Evolutionary conservation across 345 rosid genomes (phyloP), one percentile per base, ranked within the genome.

Genomic region (Eucalyptus grandis): DNA sequence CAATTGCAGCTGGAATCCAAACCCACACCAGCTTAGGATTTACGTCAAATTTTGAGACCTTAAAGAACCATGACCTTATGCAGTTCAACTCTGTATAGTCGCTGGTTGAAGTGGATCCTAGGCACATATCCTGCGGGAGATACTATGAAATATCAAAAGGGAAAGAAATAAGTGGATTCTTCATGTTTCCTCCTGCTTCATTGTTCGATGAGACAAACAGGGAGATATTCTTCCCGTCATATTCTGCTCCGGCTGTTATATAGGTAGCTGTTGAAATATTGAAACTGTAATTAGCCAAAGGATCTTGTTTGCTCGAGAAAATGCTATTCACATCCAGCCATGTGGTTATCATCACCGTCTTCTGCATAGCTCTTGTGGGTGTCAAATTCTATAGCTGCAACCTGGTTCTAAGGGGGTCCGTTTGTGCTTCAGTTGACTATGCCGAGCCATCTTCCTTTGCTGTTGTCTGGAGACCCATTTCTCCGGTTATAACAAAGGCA

Each of bases 61-160:
- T 56, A 82, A 97, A 97, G 2, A n/a, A 87, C 98, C 98, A 96
- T 22, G 96, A 93, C 89, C 2, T 89, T 15, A 96, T 95, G 86
- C 96, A 95, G 87, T 97, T 94, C 6, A 90, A 60, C 89, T 94
- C 86, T 2, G 93, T 94, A 62, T 54, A 50, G 47, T 69, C 49
- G 81, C 97, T 89, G 16, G 95, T 94, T 14, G 97, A 54, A 96
- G 90, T 98, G 3, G 98, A 96, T 22, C 99, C 99, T 2, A 96
- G 91, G 11, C 58, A 93, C 65, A 96, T 96, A n/a, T 49, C 87
- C 88, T 92, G 69, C 5, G 98, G 96, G 53, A 97, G 96, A 87
- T 91, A 88, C 6, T 5, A n/a, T 14, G 96, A 93, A 89, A 95
- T 94, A 92, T 95, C 89, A 26, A 96, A 83, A 87, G 91, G 91